Evolutionary conservation across 2,329 filamentous ascomycete genomes (phyloP), one percentile per base, ranked within the genome.

Genomic region (Colletotrichum tofieldiae): DNA sequence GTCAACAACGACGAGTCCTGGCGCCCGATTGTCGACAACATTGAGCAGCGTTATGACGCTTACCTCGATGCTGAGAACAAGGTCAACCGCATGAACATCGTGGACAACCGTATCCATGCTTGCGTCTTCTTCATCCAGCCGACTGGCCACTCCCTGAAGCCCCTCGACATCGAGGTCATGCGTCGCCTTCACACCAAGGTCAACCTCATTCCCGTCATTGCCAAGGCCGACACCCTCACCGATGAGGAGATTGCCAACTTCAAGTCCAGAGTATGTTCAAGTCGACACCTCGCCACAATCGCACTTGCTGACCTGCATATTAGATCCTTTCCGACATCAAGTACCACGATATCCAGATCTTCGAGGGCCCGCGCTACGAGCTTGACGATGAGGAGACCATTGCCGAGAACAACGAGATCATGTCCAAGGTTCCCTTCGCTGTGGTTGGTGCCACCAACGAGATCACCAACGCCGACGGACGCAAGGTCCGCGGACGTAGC

Each of bases 101-200:
- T 99, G 75, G 96, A 99, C 87, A 99, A 98, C 90, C 94, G 96
- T 79, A 97, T 99, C 75, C 96, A 99, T 80, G 96, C 96, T 68
- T 98, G 97, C 80, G 96, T 99, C 75, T 99, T 98, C 91, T 99
- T 99, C 88, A 98, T 99, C 79, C 96, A 99, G 87, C 96, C 96
- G 77, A 99, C 96, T 41, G 96, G 96, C 74, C 96, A 99, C 89
- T 97, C 96, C 43, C 88, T 99, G 81, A 99, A 99, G 92, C 96
- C 96, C 75, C 89, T 99, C 76, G 96, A 99, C 81, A 98, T 99
- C 76, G 96, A 99, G 88, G 96, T 99, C 76, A 99, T 99, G 96
- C 95, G 96, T 85, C 93, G 96, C 82, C 92, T 99, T 74, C 96
- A 99, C 88, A 98, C 96, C 91, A 98, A 98, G 92, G 96, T 99